Conservation (phyloP, 2,329 filamentous ascomycete species). For the Trichoderma lentiforme region DNA sequence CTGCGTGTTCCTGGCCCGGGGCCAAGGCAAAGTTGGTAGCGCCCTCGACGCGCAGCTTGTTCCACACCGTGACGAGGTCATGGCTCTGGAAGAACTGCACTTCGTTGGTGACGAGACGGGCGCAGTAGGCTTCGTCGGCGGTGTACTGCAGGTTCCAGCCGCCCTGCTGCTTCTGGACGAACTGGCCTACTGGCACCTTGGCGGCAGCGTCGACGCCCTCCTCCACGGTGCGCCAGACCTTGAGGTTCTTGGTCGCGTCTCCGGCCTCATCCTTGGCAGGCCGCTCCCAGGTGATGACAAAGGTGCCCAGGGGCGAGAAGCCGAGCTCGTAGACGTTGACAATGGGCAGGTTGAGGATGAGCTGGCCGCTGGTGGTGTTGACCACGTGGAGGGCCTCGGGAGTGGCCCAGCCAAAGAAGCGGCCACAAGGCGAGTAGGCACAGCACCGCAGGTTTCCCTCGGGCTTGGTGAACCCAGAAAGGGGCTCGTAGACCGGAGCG, state of each 20-base stretch:
- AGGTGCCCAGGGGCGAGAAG: slow-evolving; percentile 90
- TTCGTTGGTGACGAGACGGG: slow-evolving; percentile 91
- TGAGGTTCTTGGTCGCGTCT: slow-evolving; percentile 92
- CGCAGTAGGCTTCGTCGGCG: slow-evolving; percentile 87
- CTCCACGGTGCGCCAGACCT: slow-evolving; percentile 87
- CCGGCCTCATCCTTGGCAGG: slow-evolving; percentile 89
- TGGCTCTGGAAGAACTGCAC: slow-evolving; percentile 94
- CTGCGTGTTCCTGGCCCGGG: slow-evolving; percentile 82
- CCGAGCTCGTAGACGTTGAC: slow-evolving; percentile 89
- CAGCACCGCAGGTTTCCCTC: slow-evolving; percentile 94
- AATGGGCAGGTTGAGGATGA: slow-evolving; percentile 71
- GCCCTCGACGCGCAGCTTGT: slow-evolving; percentile 90
- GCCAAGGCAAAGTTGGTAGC: slow-evolving; percentile 86
- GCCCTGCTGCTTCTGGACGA: slow-evolving; percentile 92
- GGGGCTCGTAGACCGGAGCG: slow-evolving; percentile 78
- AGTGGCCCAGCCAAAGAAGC: slow-evolving; percentile 93
- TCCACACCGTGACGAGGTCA: slow-evolving; percentile 84
- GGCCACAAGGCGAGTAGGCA: slow-evolving; percentile 91
- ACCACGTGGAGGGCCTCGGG: slow-evolving; percentile 82
- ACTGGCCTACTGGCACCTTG: slow-evolving; percentile 76
- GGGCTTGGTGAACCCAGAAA: slow-evolving; percentile 80
- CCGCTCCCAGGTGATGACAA: slow-evolving; percentile 94
- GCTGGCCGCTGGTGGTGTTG: slow-evolving; percentile 72
- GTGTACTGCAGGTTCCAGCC: slow-evolving; percentile 99
- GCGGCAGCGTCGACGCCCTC: slow-evolving; percentile 58